A percentile compares a stretch with the other conserved stretches of the same genome.
Conservation (phyloP, 331 rosid species). For the Malus hybrid region DNA sequence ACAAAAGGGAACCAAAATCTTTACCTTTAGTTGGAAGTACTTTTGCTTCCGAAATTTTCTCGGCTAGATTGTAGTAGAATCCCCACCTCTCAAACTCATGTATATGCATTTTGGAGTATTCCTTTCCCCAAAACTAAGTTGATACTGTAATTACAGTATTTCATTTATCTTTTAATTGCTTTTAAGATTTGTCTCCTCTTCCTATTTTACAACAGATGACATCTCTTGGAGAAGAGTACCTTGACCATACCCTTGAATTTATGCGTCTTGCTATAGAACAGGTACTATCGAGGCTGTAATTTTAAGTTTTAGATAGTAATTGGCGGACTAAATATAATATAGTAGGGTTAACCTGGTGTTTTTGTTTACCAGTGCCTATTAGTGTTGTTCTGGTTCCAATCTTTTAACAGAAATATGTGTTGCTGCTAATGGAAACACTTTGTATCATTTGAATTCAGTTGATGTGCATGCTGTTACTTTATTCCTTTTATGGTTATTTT, state of each 20-base stretch:
- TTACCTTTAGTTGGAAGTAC: too few relatives aligned
- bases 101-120: neutral
- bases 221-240: slow-evolving; percentile 13
- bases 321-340: neutral
- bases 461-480: neutral
- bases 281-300: slow-evolving; percentile 20
- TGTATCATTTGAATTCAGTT: neutral
- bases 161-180: neutral
- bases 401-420: neutral
- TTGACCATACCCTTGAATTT: slow-evolving; percentile 25
- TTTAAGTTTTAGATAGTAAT: neutral
- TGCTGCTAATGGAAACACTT: too few relatives aligned
- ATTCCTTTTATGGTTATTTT: neutral
- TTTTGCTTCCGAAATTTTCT: too few relatives aligned
- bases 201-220: slow-evolving; percentile 16
- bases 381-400: neutral
- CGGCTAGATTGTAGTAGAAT: too few relatives aligned
- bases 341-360: neutral
- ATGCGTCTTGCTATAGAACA: slow-evolving; percentile 72
- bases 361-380: neutral
- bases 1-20: too few relatives aligned
- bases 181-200: neutral
- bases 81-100: too few relatives aligned
- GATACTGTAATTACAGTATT: neutral
- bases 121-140: neutral